A percentile compares a stretch with the other conserved stretches of the same genome.
phyloP scores from a whole-genome alignment of 495 filamentous ascomycete genomes.

The Neurospora tetrasperma region DNA sequence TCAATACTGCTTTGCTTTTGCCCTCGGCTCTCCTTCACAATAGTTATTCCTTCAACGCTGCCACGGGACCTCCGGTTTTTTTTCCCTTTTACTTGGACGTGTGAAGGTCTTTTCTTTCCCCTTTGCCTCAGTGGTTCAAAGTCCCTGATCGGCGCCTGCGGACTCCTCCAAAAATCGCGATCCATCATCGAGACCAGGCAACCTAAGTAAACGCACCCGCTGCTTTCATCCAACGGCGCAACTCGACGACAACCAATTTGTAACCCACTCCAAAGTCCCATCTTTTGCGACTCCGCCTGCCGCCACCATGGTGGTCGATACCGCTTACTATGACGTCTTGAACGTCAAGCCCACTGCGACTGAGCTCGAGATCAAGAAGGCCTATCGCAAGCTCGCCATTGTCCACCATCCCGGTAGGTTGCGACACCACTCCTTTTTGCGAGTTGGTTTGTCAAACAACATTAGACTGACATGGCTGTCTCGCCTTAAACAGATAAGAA shows the following conservation, averaged over 20 bases:
- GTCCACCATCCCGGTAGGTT: conserved; percentile 49
- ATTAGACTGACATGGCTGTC: conserved; percentile 4
- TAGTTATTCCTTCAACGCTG: neutral
- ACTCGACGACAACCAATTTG: neutral
- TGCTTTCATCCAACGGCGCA: neutral
- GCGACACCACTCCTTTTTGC: conserved; percentile 2
- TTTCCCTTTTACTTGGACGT: neutral
- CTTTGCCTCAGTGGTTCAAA: neutral
- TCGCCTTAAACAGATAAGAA: conserved; percentile 68
- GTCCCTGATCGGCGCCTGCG: neutral
- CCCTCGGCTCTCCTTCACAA: neutral
- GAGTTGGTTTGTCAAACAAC: neutral
- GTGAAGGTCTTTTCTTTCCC: neutral
- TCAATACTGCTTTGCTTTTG: conserved; percentile 2
- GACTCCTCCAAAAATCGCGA: neutral
- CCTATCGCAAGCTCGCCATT: conserved; percentile 95
- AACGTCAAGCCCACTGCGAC: conserved; percentile 81
- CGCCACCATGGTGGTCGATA: conserved; percentile 68
- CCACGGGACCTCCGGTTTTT: neutral
- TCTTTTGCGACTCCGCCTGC: neutral
- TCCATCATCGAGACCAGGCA: neutral
- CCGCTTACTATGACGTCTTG: conserved; percentile 81
- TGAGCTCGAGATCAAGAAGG: conserved; percentile 98
- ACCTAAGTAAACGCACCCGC: neutral
- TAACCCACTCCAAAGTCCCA: conserved; percentile 1